Conservation (phyloP, 2,329 filamentous ascomycete species). For the Colletotrichum cordylinicola region DNA sequence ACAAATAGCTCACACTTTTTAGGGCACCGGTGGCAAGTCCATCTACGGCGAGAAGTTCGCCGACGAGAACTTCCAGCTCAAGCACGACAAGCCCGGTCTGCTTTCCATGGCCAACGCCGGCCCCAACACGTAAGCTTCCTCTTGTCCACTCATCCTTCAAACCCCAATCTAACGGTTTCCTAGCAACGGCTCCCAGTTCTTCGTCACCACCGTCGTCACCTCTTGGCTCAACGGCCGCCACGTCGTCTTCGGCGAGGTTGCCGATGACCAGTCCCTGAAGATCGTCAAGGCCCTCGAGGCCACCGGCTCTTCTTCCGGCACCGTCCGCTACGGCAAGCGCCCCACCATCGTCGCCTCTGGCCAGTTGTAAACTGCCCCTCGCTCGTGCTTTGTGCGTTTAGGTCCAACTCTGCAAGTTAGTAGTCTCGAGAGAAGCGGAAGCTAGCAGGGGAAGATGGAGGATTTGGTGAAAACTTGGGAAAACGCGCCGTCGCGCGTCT, state of each 20-base stretch:
- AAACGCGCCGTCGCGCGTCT: background rate
- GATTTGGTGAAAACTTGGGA: slow-evolving; percentile 13
- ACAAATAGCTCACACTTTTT: slow-evolving; percentile 24
- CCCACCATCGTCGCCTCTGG: slow-evolving; percentile 64
- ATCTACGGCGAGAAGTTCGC: slow-evolving; percentile 96
- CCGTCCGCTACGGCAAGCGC: slow-evolving; percentile 60
- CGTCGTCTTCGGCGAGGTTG: slow-evolving; percentile 84
- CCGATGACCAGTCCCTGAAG: slow-evolving; percentile 51
- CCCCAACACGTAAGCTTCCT: slow-evolving; percentile 77
- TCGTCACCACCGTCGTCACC: slow-evolving; percentile 92
- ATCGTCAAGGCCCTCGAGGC: slow-evolving; percentile 69
- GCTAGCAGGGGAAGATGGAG: background rate
- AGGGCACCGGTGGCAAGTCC: slow-evolving; percentile 91
- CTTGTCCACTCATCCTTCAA: background rate
- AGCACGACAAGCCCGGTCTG: slow-evolving; percentile 78
- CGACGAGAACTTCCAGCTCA: slow-evolving; percentile 87
- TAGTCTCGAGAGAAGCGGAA: slow-evolving; percentile 4
- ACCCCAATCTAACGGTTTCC: slow-evolving; percentile 35
- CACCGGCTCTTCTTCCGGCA: slow-evolving; percentile 60
- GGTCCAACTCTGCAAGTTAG: background rate
- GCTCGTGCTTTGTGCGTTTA: slow-evolving; percentile 26
- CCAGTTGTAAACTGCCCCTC: slow-evolving; percentile 43
- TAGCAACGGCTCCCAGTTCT: slow-evolving; percentile 98
- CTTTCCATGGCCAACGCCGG: slow-evolving; percentile 97
- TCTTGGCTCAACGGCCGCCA: slow-evolving; percentile 85